A percentile compares a stretch with the other conserved stretches of the same genome.
Conservation (phyloP, 1,139 yeast species). For the Pichia sp. region DNA sequence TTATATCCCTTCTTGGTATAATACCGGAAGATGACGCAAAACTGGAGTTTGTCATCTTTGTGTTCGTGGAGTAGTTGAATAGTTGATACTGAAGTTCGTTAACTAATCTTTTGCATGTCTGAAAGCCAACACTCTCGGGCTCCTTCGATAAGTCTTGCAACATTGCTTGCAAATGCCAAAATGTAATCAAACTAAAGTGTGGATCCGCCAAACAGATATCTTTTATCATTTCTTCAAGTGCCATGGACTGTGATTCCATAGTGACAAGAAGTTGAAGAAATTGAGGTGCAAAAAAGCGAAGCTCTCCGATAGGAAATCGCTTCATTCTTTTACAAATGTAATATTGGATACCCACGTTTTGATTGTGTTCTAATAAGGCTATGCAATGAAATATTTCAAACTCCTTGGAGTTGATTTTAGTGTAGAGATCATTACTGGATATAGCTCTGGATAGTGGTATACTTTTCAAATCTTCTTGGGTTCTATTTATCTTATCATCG, state of each 20-base stretch:
- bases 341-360: slow-evolving; percentile 74
- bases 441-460: slow-evolving; percentile 6
- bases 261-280: slow-evolving; percentile 75
- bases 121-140: slow-evolving; percentile 51
- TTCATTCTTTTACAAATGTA: slow-evolving; percentile 57
- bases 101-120: slow-evolving; percentile 69
- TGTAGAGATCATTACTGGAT: slow-evolving; percentile 9
- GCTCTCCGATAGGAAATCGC: slow-evolving; percentile 51
- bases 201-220: slow-evolving; percentile 67
- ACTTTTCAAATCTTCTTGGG: background rate
- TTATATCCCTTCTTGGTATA: slow-evolving; percentile 18
- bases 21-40: slow-evolving; percentile 25
- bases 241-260: slow-evolving; percentile 87
- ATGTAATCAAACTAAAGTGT: slow-evolving; percentile 75
- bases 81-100: slow-evolving; percentile 74
- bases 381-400: slow-evolving; percentile 65
- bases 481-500: background rate
- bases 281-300: slow-evolving; percentile 89
- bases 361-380: slow-evolving; percentile 52
- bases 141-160: slow-evolving; percentile 41
- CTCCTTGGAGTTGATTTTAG: slow-evolving; percentile 38
- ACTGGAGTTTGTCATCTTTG: slow-evolving; percentile 20
- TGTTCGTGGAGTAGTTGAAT: slow-evolving; percentile 43
- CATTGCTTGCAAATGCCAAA: slow-evolving; percentile 89
- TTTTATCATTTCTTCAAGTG: slow-evolving; percentile 72